Conservation (phyloP, 2,329 filamentous ascomycete genomes). For the Magnaporthiopsis incrustans region DNA sequence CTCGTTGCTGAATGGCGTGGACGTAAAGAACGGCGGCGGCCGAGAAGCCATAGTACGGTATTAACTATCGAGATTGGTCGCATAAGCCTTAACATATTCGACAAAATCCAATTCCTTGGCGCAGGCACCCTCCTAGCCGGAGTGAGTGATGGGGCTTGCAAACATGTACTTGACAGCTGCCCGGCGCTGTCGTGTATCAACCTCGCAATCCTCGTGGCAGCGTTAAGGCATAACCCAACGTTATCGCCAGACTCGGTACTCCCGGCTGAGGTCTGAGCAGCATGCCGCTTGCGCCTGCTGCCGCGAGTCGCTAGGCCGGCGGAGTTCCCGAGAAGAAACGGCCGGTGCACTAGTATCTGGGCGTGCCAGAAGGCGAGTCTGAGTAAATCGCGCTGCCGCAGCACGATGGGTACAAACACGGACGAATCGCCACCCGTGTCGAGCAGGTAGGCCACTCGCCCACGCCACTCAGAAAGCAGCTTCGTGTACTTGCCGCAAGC, state of each 20-base stretch:
- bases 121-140: not conserved
- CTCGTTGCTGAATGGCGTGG: conserved; percentile 30
- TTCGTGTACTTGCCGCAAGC: not conserved
- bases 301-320: conserved; percentile 6
- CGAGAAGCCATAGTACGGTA: conserved; percentile 35
- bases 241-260: conserved; percentile 2
- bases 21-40: conserved; percentile 37
- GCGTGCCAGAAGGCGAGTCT: conserved; percentile 35
- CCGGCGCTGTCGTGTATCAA: conserved; percentile 24
- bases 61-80: conserved; percentile 19
- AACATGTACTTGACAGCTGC: conserved; percentile 5
- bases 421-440: conserved; percentile 28
- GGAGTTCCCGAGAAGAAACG: conserved; percentile 29
- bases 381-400: conserved; percentile 32
- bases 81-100: not conserved
- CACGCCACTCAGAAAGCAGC: conserved; percentile 19
- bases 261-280: not conserved
- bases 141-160: not conserved
- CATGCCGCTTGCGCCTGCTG: not conserved
- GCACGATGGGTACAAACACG: conserved; percentile 30
- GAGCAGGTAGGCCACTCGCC: conserved; percentile 26
- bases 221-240: conserved; percentile 24
- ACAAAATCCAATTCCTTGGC: not conserved
- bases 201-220: conserved; percentile 29
- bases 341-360: conserved; percentile 30